Conservation (phyloP, 306 rosid genomes). For the Rosa persica region DNA sequence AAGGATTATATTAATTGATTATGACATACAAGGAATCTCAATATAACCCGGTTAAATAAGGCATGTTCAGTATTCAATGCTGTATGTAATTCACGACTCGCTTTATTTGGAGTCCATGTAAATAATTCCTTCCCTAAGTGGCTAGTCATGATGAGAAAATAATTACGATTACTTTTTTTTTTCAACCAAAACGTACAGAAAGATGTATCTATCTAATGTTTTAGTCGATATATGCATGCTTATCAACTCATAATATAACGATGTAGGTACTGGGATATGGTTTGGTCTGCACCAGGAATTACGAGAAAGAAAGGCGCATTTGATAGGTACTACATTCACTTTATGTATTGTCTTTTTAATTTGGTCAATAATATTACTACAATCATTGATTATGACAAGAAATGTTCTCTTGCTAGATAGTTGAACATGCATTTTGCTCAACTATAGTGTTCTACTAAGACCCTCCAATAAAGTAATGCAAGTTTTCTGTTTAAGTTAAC, state of each 20-base stretch:
- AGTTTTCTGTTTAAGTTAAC: not conserved
- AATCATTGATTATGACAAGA: not conserved
- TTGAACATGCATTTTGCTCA: not conserved
- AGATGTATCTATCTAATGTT: not conserved
- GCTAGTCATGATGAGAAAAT: not conserved
- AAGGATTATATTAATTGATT: not conserved
- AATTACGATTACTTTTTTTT: not conserved
- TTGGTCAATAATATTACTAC: not conserved
- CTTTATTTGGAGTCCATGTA: not conserved
- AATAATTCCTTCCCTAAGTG: not conserved
- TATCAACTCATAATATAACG: not conserved
- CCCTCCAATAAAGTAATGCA: not conserved
- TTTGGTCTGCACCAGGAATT: constrained; percentile 32
- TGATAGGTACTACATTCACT: constrained; percentile 27
- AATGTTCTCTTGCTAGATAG: not conserved
- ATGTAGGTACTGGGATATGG: constrained; percentile 39
- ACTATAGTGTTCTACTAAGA: not conserved
- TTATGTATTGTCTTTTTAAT: not conserved
- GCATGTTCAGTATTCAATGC: not conserved
- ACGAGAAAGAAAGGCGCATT: constrained; percentile 30
- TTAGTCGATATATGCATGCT: not conserved
- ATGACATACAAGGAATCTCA: not conserved
- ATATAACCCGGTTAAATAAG: not conserved
- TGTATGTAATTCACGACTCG: too few relatives aligned
- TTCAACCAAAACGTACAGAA: not conserved